Percentiles rank a stretch among this genome's conserved stretches.
Conservation (phyloP, 176 grass and related monocot species). For the Zoysia pacifica region DNA sequence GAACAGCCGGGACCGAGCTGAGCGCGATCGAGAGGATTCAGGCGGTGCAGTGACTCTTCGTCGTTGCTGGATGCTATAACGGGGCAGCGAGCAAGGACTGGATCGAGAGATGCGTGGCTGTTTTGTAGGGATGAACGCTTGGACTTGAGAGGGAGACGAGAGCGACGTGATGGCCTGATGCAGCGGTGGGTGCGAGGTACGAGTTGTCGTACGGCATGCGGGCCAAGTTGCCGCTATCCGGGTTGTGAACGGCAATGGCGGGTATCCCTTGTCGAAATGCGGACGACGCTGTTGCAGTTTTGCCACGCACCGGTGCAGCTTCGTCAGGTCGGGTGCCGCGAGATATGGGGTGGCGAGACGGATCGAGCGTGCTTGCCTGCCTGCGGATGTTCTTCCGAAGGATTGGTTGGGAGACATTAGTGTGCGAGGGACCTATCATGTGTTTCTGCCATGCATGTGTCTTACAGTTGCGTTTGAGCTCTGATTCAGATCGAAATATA, state of each 20-base stretch:
- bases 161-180: not conserved
- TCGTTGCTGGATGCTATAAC: conserved; percentile 22
- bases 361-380: not conserved
- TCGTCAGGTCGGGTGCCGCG: no score
- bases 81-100: not conserved
- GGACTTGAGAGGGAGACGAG: not conserved
- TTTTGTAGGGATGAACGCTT: conserved; percentile 40
- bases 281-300: not conserved
- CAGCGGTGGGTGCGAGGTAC: conserved; percentile 33
- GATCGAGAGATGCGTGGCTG: conserved; percentile 43
- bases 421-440: not conserved
- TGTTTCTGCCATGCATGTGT: conserved; percentile 17
- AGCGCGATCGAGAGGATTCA: conserved; percentile 35
- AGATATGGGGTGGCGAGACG: no score
- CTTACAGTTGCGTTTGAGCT: not conserved
- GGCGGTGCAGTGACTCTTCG: conserved; percentile 6
- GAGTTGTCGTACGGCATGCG: conserved; percentile 17
- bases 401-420: not conserved
- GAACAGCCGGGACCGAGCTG: no score
- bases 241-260: not conserved
- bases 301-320: no score
- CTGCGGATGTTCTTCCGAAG: not conserved
- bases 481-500: not conserved
- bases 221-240: conserved; percentile 5
- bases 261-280: not conserved